Evolutionary conservation across 2,329 filamentous ascomycete species (phyloP).

Genomic region (Arthroderma sp.): DNA sequence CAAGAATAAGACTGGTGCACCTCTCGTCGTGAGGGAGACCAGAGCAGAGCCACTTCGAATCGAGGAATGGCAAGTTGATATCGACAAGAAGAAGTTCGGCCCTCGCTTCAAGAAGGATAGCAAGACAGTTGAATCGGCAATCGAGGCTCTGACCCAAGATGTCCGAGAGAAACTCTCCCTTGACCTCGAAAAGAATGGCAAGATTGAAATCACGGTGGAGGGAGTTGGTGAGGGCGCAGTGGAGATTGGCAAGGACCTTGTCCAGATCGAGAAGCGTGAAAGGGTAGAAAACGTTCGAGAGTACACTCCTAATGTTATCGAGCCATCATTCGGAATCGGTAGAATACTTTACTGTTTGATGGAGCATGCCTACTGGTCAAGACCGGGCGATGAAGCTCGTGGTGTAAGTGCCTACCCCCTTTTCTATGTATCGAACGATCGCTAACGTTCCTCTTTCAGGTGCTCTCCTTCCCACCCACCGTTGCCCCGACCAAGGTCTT

Average conservation of each 20-base stretch:
- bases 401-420: slow-evolving; percentile 51
- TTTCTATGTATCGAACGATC: not conserved
- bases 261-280: slow-evolving; percentile 74
- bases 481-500: slow-evolving; percentile 94
- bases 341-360: slow-evolving; percentile 85
- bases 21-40: slow-evolving; percentile 72
- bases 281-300: slow-evolving; percentile 73
- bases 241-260: slow-evolving; percentile 63
- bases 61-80: slow-evolving; percentile 76
- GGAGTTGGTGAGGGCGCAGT: slow-evolving; percentile 58
- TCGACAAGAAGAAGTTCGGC: slow-evolving; percentile 93
- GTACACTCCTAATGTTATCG: slow-evolving; percentile 90
- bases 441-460: slow-evolving; percentile 28
- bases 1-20: slow-evolving; percentile 78
- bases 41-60: slow-evolving; percentile 65
- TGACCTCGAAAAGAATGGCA: slow-evolving; percentile 59
- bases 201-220: slow-evolving; percentile 64
- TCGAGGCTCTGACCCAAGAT: slow-evolving; percentile 65
- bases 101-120: slow-evolving; percentile 91
- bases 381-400: slow-evolving; percentile 70
- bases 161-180: slow-evolving; percentile 68
- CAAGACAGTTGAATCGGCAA: slow-evolving; percentile 68
- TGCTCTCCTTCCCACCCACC: slow-evolving; percentile 61
- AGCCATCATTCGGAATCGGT: slow-evolving; percentile 95
- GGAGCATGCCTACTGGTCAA: slow-evolving; percentile 92